Evolutionary conservation across 495 filamentous ascomycete species (phyloP), one percentile per base, ranked within the genome.

Genomic region (Lineolata rhizophorae): DNA sequence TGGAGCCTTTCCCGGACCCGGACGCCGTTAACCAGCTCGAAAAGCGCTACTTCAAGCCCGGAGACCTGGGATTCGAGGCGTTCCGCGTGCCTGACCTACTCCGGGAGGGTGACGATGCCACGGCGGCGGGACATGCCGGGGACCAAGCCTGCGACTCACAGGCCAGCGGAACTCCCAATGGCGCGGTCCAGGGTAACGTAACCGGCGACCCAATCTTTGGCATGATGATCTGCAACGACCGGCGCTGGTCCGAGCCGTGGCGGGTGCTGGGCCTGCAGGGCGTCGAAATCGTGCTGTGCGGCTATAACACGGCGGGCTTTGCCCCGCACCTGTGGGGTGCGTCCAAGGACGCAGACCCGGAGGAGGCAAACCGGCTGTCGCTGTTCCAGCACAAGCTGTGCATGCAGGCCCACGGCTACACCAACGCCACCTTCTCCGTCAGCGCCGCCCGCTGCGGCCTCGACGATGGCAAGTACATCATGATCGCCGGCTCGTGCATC

Each of bases 211-310:
- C 60, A 0, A 57, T 64, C 18, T 35, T 61, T 22, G 60, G 60
- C 1, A 59, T 61, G 57, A 49, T 61, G 49, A 60, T 61, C 35
- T 61, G 60, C 45, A 64, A 61, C 33, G 60, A 61, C 38, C 35
- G 58, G 2, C 48, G 58, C 17, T 64, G 58, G 60, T 46, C 55
- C 10, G 58, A 64, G 31, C 44, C 46, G 1, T 64, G 60, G 58
- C 43, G 58, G 1, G 46, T 44, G 4, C 48, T 54, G 32, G 60
- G 58, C 0, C 47, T 63, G 2, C 60, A 63, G 33, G 60, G 60
- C 5, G 47, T 54, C 5, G 58, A 61, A 32, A 40, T 64, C 30
- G 48, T 64, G 4, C 46, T 58, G 11, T 54, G 50, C 33, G 58
- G 60, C 1, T 64, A 59, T 42, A 64, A 64, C 32, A 64, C 58